Evolutionary conservation across 306 rosid species (phyloP), one percentile per base, ranked within the genome.

Genomic region (Mimosa bimucronata): DNA sequence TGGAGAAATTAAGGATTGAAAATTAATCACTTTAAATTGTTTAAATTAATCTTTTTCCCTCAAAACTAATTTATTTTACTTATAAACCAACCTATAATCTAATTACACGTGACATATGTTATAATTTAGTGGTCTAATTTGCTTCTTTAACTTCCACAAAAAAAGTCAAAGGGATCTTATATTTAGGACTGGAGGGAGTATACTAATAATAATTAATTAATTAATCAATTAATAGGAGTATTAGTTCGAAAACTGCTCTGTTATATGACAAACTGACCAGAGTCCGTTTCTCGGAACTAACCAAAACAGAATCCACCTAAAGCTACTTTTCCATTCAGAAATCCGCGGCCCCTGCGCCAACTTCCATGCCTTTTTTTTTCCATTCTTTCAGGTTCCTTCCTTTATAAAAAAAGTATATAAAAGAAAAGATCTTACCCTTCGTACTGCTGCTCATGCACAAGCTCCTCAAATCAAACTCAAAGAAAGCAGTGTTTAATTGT

Each of bases 271-370:
- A 26, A 13, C 6, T 29, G 40, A 26, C 60, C 16, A 4, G 19
- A 62, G 11, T 2, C 66, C 16, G 0, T 26, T 55, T 55, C 23
- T 11, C 23, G 5, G 60, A 53, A 53, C 26, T 3, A 53, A 55
- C 25, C 48, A 46, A 29, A 74, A 25, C 69, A 52, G 60, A 69
- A 40, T 50, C 46, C 34, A 28, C 18, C 73, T 55, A 76, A 76
- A 64, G 72, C 44, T 6, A 30, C 61, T 73, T 76, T 62, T 34
- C 62, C 66, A 0, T 71, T 42, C 76, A 41, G 13, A 52, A 41
- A 53, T 4, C 30, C 58, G 42, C 42, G 44, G 68, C 30, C 15
- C 15, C 23, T 37, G 15, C 78, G 46, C 57, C 29, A 70, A 53
- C 40, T 15, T 9, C 68, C 58, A 58, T 14, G n/a, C 44, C 16